A percentile compares a stretch with the other conserved stretches of the same genome.
Conservation (phyloP, 306 rosid species). For the Pterocarpus macrocarpus region DNA sequence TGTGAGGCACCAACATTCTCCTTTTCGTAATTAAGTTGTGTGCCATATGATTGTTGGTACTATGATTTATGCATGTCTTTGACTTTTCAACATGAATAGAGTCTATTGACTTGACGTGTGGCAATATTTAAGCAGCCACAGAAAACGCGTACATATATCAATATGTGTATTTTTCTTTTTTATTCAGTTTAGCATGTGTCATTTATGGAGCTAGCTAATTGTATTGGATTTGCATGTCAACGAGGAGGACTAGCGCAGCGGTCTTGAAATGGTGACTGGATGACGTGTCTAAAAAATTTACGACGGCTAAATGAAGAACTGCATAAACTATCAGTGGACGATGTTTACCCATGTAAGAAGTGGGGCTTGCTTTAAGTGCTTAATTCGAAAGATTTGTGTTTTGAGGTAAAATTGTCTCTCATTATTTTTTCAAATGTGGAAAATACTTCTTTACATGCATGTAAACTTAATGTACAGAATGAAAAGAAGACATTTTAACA, state of each 20-base stretch:
- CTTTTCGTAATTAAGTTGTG: too few relatives aligned
- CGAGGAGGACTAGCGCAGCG: background rate
- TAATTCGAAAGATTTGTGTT: background rate
- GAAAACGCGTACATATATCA: constrained; percentile 11
- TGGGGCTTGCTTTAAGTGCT: background rate
- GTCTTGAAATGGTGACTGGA: background rate
- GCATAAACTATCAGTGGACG: background rate
- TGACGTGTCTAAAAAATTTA: background rate
- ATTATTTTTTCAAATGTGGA: background rate
- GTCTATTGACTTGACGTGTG: background rate
- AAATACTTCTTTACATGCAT: background rate
- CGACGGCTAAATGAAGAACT: background rate
- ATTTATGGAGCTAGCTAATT: background rate
- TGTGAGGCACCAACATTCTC: too few relatives aligned
- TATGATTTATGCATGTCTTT: constrained; percentile 19
- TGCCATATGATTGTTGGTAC: background rate
- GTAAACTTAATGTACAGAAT: background rate
- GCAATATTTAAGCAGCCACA: constrained; percentile 33
- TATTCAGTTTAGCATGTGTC: background rate
- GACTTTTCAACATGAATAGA: constrained; percentile 17
- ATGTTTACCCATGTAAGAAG: too few relatives aligned
- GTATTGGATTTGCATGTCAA: background rate
- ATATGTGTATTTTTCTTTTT: background rate
- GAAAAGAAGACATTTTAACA: background rate
- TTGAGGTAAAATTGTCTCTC: background rate